phyloP scores from a whole-genome alignment of 2,329 filamentous ascomycete species.

The Phymatotrichopsis omnivora region DNA sequence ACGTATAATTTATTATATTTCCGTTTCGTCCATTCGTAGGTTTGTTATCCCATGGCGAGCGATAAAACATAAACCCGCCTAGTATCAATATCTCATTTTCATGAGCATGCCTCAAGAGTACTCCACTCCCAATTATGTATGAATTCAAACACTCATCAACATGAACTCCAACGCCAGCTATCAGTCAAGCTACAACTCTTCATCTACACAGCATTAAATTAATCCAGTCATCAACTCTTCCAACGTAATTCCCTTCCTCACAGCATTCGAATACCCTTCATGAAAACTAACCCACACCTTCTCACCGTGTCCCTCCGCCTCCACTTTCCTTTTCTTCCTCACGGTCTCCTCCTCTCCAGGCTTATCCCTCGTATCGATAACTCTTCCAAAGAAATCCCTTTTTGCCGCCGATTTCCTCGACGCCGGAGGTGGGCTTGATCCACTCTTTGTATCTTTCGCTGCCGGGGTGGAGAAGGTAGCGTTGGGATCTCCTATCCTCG shows the following conservation, averaged over 20 bases:
- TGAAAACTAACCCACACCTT: constrained; percentile 82
- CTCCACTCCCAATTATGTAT: no score
- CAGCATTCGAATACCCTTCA: constrained; percentile 85
- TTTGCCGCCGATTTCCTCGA: constrained; percentile 42
- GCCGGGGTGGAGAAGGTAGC: constrained; percentile 20
- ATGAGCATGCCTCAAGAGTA: no score
- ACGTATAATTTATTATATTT: no score
- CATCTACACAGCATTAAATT: constrained; percentile 34
- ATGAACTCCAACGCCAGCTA: no score
- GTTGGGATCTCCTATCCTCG: constrained; percentile 40
- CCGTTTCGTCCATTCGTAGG: no score
- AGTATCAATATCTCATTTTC: no score
- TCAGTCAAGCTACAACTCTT: no score
- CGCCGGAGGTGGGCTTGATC: constrained; percentile 39
- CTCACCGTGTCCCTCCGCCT: constrained; percentile 39
- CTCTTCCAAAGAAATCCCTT: constrained; percentile 75
- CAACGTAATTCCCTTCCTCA: constrained; percentile 75
- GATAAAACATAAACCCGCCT: no score
- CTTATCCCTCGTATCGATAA: constrained; percentile 45
- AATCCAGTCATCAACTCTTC: constrained; percentile 64
- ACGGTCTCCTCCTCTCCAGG: constrained; percentile 32
- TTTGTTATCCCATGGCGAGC: no score
- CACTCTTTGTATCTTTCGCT: no score
- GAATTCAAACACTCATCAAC: no score
- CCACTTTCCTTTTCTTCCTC: constrained; percentile 33